Percentiles rank a stretch among this genome's conserved stretches.
Conservation (phyloP, 495 filamentous ascomycete species). For the Xylaria scruposa region DNA sequence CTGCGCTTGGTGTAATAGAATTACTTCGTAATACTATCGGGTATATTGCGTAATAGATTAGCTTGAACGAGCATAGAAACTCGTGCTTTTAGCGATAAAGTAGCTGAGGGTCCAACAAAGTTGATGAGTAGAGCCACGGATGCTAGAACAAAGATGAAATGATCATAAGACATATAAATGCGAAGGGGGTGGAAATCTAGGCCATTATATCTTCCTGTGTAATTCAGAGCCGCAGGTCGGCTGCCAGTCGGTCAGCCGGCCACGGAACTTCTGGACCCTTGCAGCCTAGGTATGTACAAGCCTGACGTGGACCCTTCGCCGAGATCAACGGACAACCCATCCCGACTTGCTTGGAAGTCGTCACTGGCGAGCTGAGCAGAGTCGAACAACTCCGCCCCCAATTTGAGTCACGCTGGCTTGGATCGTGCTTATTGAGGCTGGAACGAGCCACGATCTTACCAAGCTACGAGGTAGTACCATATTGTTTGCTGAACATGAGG, state of each 20-base stretch:
- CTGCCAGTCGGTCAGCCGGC: background rate
- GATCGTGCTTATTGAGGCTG: constrained; percentile 8
- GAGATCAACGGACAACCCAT: constrained; percentile 3
- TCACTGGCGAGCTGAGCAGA: constrained; percentile 19
- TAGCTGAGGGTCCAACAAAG: background rate
- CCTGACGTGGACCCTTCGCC: constrained; percentile 15
- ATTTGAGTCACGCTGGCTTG: background rate
- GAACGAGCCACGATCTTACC: background rate
- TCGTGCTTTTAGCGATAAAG: background rate
- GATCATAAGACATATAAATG: background rate
- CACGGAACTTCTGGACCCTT: constrained; percentile 2
- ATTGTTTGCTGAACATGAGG: background rate
- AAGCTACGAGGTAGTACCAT: background rate
- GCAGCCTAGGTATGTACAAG: background rate
- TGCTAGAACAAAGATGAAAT: background rate
- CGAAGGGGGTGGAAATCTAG: background rate
- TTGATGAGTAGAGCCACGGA: background rate
- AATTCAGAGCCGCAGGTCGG: constrained; percentile 1
- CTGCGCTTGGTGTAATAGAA: constrained; percentile 5
- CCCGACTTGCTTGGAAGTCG: background rate
- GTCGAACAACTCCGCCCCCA: constrained; percentile 13
- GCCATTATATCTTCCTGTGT: background rate
- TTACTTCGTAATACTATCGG: background rate
- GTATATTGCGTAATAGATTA: background rate
- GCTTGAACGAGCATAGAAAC: background rate